phyloP scores from a whole-genome alignment of 2,329 filamentous ascomycete genomes.

The Pseudophaeomoniella oleicola region DNA sequence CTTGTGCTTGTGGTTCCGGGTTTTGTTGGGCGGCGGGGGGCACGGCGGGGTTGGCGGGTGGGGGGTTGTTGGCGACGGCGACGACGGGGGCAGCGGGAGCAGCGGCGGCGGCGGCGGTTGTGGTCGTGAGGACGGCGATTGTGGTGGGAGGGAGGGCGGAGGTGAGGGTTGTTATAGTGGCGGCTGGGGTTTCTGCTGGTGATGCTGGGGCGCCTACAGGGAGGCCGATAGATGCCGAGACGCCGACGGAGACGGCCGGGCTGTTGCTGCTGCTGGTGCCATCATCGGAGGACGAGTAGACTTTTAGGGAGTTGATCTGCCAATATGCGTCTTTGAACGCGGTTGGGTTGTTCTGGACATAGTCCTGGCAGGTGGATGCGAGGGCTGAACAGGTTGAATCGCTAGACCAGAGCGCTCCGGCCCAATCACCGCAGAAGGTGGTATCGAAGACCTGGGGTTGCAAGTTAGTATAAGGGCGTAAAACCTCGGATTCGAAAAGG shows the following conservation, averaged over 20 bases:
- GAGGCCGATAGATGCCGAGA: slow-evolving; percentile 2
- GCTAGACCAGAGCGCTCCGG: slow-evolving; percentile 51
- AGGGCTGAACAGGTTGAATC: slow-evolving; percentile 44
- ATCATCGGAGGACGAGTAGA: slow-evolving; percentile 31
- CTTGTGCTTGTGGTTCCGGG: too few species aligned
- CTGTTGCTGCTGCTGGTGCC: background rate
- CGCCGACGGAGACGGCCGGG: background rate
- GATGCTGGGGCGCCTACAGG: background rate
- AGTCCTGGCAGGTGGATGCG: slow-evolving; percentile 54
- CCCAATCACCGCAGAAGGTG: slow-evolving; percentile 81
- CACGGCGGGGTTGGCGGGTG: too few species aligned
- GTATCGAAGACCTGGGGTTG: slow-evolving; percentile 50
- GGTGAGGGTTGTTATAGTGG: background rate
- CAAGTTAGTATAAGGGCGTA: background rate
- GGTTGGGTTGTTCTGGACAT: slow-evolving; percentile 54
- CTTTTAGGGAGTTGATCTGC: slow-evolving; percentile 56
- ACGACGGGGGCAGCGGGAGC: too few species aligned
- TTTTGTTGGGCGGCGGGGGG: too few species aligned
- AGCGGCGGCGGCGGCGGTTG: too few species aligned
- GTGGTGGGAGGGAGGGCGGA: background rate
- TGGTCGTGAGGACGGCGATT: too few species aligned
- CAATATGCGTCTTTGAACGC: slow-evolving; percentile 65
- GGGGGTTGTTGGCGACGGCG: too few species aligned
- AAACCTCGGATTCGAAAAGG: background rate
- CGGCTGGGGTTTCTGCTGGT: background rate